Evolutionary conservation across 2,329 filamentous ascomycete genomes (phyloP).

Genomic region (Paecilomyces dactylethromorphus): DNA sequence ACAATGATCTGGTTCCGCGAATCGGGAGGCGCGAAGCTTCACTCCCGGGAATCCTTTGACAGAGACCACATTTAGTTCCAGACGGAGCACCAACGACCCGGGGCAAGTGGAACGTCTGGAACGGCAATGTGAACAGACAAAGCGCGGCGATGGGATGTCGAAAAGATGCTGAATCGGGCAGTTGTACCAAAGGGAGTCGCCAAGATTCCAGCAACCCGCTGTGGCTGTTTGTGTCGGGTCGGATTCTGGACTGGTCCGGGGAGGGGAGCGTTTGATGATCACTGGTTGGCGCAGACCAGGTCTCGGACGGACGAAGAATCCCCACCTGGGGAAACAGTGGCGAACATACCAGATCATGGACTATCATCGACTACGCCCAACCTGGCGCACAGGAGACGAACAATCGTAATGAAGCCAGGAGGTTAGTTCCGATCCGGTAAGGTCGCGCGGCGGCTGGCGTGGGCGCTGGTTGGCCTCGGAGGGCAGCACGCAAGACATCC

Average conservation of each 20-base stretch:
- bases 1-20: neutral
- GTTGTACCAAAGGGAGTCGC: neutral
- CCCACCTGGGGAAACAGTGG: no score
- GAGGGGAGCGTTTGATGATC: neutral
- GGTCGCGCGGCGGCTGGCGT: neutral
- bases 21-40: neutral
- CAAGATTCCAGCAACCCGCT: neutral
- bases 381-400: no score
- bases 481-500: no score
- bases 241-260: neutral
- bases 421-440: no score
- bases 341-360: no score
- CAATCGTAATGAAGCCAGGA: no score
- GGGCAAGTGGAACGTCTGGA: neutral
- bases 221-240: neutral
- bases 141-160: neutral
- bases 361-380: no score
- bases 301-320: no score
- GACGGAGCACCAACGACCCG: neutral
- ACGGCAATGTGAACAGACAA: neutral
- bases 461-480: neutral
- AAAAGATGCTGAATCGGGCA: neutral
- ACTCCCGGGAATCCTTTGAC: neutral
- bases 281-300: no score
- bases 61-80: neutral